These are phyloP conservation scores for Sugiyamaella grinbergsii DNA, from an alignment of 1,139 yeast genomes.

Conservation along the genomic window DNA sequence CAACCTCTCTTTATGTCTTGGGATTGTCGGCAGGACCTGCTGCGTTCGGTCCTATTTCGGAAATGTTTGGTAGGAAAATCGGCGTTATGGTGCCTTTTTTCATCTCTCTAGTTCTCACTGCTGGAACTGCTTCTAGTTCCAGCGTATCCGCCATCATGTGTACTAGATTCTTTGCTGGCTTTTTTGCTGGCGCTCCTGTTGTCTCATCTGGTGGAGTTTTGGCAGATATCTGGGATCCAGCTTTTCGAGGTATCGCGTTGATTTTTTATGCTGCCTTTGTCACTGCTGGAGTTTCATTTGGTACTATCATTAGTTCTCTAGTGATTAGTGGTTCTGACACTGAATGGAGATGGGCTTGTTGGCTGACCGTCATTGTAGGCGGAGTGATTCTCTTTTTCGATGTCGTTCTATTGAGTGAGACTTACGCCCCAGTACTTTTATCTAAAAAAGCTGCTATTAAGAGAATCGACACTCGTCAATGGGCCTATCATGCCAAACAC, in stretches of 20 bases:
- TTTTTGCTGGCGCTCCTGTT: conserved; percentile 71
- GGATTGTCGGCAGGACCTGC: conserved; percentile 81
- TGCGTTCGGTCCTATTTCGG: conserved; percentile 77
- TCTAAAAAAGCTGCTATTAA: conserved; percentile 57
- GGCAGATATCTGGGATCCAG: conserved; percentile 64
- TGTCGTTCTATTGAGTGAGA: conserved; percentile 61
- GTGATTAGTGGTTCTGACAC: conserved; percentile 53
- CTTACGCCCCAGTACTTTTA: conserved; percentile 68
- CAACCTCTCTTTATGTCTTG: conserved; percentile 68
- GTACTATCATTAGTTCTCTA: conserved; percentile 70
- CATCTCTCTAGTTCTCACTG: conserved; percentile 48
- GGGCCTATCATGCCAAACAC: conserved; percentile 47
- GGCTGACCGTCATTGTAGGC: conserved; percentile 69
- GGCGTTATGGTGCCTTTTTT: conserved; percentile 66
- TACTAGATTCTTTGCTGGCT: conserved; percentile 71
- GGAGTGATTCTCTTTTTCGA: conserved; percentile 55
- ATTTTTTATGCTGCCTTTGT: conserved; percentile 70
- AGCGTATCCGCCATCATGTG: conserved; percentile 63
- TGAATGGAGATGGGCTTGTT: conserved; percentile 60
- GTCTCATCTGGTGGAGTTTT: conserved; percentile 80
- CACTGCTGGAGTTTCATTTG: conserved; percentile 71
- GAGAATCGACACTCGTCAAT: conserved; percentile 62
- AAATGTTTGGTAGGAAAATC: conserved; percentile 70
- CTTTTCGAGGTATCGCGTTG: conserved; percentile 70
- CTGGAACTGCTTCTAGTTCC: conserved; percentile 39